These are phyloP conservation scores for Kluyveromyces dobzhanskii DNA, from an alignment of 805 yeast species.

Conservation along the genomic window DNA sequence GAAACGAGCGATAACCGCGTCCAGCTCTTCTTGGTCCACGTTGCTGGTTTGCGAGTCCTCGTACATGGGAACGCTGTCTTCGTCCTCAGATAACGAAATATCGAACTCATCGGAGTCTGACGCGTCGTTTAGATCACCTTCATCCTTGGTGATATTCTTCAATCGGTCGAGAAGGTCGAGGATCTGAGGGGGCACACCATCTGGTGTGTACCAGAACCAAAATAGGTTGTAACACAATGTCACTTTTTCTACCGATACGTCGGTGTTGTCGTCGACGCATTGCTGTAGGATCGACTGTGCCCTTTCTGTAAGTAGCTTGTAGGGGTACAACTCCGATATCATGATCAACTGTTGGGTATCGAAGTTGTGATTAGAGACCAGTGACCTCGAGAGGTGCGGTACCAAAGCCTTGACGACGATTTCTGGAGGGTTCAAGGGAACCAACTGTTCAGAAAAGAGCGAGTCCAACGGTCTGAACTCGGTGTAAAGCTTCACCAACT, in stretches of 20 bases:
- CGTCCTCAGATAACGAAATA: slow-evolving; percentile 3
- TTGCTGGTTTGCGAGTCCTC: neutral
- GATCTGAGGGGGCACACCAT: neutral
- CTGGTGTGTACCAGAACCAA: slow-evolving; percentile 1
- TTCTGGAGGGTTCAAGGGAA: neutral
- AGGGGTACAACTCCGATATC: neutral
- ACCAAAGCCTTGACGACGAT: neutral
- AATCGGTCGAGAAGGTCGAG: neutral
- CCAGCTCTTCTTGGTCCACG: neutral
- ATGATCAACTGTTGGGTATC: neutral
- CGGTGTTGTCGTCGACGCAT: neutral
- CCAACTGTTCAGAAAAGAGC: neutral
- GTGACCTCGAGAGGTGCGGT: neutral
- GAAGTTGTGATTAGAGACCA: neutral
- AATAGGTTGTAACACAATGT: neutral
- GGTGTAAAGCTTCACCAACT: neutral
- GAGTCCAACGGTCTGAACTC: slow-evolving; percentile 1
- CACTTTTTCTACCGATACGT: neutral
- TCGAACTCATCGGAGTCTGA: slow-evolving; percentile 5
- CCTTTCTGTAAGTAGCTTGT: neutral
- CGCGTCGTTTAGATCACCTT: slow-evolving; percentile 3
- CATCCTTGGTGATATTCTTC: slow-evolving; percentile 1
- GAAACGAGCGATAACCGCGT: neutral
- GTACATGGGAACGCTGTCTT: neutral
- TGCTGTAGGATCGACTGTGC: too few relatives aligned